A percentile compares a stretch with the other conserved stretches of the same genome.
phyloP scores from a whole-genome alignment of 139 green algal species.

The Chlamydomonas sp. region DNA sequence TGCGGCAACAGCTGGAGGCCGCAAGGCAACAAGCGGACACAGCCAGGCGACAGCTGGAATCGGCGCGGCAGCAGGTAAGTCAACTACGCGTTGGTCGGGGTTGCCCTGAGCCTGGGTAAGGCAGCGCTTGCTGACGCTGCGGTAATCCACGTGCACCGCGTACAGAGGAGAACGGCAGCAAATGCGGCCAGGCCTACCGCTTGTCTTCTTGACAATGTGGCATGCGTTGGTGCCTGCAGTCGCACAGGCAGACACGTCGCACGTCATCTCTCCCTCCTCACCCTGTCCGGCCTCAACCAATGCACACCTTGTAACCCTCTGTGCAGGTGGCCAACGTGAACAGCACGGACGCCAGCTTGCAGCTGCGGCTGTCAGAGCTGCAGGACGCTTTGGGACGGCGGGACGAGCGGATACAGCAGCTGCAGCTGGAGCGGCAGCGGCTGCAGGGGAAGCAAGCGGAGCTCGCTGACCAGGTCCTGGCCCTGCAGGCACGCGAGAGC shows the following conservation, averaged over 20 bases:
- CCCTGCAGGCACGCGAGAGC: neutral
- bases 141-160: no score
- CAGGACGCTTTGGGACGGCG: neutral
- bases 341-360: neutral
- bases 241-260: no score
- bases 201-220: no score
- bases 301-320: neutral
- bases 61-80: neutral
- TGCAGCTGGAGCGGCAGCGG: neutral
- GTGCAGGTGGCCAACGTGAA: neutral
- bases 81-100: no score
- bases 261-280: no score
- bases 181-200: no score
- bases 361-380: neutral
- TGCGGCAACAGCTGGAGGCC: constrained; percentile 4
- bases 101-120: no score
- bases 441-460: neutral
- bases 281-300: no score
- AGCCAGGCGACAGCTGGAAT: neutral
- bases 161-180: no score
- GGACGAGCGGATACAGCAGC: constrained; percentile 7
- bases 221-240: no score
- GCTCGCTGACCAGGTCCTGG: neutral
- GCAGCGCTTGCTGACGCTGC: no score
- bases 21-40: no score